Percentiles rank a stretch among this genome's conserved stretches.
Conservation (phyloP, 2,329 filamentous ascomycete species). For the Nothomitra cinnamomea region DNA sequence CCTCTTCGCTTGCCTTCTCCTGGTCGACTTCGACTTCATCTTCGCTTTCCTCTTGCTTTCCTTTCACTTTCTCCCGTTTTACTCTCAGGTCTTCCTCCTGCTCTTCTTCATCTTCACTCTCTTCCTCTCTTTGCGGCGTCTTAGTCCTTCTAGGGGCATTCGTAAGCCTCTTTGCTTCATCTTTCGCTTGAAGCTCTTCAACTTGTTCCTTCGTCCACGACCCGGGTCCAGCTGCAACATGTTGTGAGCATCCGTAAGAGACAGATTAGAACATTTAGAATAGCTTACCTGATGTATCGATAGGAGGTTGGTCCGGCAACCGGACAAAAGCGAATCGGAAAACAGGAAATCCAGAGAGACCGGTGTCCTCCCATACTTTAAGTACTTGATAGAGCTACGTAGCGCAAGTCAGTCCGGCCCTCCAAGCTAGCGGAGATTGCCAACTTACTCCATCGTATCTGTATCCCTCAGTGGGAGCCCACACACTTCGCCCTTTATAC, state of each 20-base stretch:
- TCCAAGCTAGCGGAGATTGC: neutral
- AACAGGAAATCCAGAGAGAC: constrained; percentile 11
- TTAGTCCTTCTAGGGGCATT: neutral
- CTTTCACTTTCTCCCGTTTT: neutral
- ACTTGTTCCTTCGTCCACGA: constrained; percentile 3
- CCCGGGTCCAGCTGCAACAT: neutral
- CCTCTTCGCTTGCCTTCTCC: neutral
- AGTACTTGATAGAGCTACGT: constrained; percentile 10
- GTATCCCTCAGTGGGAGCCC: constrained; percentile 12
- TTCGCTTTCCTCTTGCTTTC: neutral
- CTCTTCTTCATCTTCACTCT: neutral
- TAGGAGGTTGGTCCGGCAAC: constrained; percentile 11
- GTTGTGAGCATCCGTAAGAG: neutral
- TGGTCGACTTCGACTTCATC: neutral
- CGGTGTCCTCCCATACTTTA: constrained; percentile 11
- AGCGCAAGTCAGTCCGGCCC: neutral
- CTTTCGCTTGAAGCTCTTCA: neutral
- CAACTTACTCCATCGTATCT: constrained; percentile 11
- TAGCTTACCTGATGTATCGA: constrained; percentile 6
- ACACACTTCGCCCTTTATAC: constrained; percentile 9
- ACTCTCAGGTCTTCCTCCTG: neutral
- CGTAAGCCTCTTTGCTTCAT: neutral
- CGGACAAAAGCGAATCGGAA: constrained; percentile 14
- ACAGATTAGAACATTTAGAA: constrained; percentile 8
- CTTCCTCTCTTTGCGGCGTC: neutral